phyloP scores from a whole-genome alignment of 345 rosid species.

The Citrus trifoliata region DNA sequence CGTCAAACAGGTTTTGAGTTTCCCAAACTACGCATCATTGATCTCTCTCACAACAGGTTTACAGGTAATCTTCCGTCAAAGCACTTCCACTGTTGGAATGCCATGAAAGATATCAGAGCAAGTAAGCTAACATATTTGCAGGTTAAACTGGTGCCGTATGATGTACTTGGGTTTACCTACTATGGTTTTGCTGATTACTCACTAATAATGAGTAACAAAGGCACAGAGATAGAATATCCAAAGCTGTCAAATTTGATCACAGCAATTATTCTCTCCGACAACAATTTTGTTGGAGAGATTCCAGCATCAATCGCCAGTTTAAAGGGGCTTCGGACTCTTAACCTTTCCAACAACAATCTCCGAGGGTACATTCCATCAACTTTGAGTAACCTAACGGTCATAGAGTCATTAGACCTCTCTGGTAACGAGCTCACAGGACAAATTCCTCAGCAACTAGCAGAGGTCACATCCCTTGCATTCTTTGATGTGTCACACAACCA shows the following conservation, averaged over 20 bases:
- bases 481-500: neutral
- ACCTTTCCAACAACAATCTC: neutral
- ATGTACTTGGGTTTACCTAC: too few relatives aligned
- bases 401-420: neutral
- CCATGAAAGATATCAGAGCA: neutral
- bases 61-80: neutral
- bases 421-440: neutral
- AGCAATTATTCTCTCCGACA: neutral
- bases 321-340: neutral
- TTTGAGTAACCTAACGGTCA: neutral
- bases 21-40: neutral
- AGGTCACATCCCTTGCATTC: neutral
- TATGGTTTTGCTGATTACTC: neutral
- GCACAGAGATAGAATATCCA: neutral
- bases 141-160: rapidly evolving
- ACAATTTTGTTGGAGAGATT: neutral
- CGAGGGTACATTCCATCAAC: neutral
- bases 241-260: neutral
- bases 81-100: neutral
- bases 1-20: neutral
- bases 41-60: neutral
- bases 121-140: neutral
- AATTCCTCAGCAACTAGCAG: neutral
- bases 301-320: neutral
- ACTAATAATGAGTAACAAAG: neutral